Percentiles rank a stretch among this genome's conserved stretches.
phyloP scores from a whole-genome alignment of 768 basidiomycete genomes.

The Austroboletus festivus region DNA sequence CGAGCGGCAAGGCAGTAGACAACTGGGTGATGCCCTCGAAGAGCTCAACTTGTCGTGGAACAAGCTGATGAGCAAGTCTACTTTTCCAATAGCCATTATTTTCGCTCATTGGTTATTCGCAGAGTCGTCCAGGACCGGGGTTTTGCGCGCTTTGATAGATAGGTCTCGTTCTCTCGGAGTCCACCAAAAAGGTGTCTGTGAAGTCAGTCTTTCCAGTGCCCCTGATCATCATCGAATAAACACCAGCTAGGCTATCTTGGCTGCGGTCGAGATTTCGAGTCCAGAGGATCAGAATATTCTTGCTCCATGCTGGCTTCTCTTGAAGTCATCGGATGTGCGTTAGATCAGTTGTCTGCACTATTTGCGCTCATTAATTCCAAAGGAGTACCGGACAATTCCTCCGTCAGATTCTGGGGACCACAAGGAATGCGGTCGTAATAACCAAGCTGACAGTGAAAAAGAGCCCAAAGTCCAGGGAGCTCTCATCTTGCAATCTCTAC shows the following conservation, averaged over 20 bases:
- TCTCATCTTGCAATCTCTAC: constrained; percentile 77
- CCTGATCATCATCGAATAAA: too few species aligned
- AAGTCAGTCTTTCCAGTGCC: constrained; percentile 50
- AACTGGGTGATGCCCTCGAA: constrained; percentile 52
- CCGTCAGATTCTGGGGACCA: constrained; percentile 7
- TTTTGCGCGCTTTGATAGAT: constrained; percentile 73
- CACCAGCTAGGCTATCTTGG: constrained; percentile 48
- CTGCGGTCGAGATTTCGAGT: constrained; percentile 54
- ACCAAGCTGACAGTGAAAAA: constrained; percentile 34
- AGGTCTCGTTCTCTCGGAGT: constrained; percentile 49
- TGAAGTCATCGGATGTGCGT: constrained; percentile 50
- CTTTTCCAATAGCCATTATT: neutral
- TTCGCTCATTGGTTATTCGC: constrained; percentile 3
- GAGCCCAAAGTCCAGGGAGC: constrained; percentile 83
- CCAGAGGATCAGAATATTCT: constrained; percentile 49
- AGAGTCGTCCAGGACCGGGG: constrained; percentile 75
- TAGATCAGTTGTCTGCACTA: neutral
- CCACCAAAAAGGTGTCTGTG: constrained; percentile 47
- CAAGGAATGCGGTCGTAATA: constrained; percentile 14
- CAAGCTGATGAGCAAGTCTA: constrained; percentile 66
- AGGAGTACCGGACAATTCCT: constrained; percentile 23
- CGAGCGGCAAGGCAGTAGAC: constrained; percentile 52
- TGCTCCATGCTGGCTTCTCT: constrained; percentile 64
- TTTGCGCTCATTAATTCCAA: constrained; percentile 5
- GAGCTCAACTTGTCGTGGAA: constrained; percentile 59